Evolutionary conservation across 768 basidiomycete genomes (phyloP).

Genomic region (Sarcodon sp.): DNA sequence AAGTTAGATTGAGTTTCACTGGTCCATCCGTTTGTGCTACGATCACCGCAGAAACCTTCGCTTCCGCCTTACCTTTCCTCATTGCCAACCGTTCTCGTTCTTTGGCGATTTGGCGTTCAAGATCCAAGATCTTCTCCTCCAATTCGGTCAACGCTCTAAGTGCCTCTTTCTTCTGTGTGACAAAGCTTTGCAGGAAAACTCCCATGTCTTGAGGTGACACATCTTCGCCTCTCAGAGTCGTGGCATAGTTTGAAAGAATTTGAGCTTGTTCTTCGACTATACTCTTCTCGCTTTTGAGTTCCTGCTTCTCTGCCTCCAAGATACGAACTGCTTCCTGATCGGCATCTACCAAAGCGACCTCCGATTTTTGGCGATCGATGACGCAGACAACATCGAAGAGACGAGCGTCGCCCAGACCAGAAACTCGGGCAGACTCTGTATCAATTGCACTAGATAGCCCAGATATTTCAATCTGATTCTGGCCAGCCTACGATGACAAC

Average conservation of each 20-base stretch:
- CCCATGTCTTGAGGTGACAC: constrained; percentile 24
- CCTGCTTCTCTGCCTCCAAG: constrained; percentile 21
- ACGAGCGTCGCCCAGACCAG: constrained; percentile 29
- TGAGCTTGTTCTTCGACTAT: constrained; percentile 27
- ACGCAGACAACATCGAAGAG: constrained; percentile 46
- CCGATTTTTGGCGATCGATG: constrained; percentile 7
- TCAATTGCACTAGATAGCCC: constrained; percentile 33
- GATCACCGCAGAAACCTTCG: constrained; percentile 29
- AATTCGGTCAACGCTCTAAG: constrained; percentile 20
- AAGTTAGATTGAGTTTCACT: constrained; percentile 36
- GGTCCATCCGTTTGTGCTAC: constrained; percentile 21
- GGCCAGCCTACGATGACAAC: constrained; percentile 27
- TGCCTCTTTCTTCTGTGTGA: constrained; percentile 23
- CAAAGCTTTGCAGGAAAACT: constrained; percentile 27
- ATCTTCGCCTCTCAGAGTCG: constrained; percentile 29
- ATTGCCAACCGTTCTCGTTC: constrained; percentile 11
- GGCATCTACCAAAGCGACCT: too few species aligned
- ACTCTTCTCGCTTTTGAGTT: constrained; percentile 23
- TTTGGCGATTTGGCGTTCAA: neutral
- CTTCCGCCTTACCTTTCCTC: constrained; percentile 14
- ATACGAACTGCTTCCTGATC: neutral
- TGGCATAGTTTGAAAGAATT: constrained; percentile 31
- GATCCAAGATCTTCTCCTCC: constrained; percentile 26
- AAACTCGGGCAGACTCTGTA: constrained; percentile 37
- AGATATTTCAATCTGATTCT: constrained; percentile 35